Evolutionary conservation across 2,329 filamentous ascomycete genomes (phyloP), one percentile per base, ranked within the genome.

Genomic region (Pseudogymnoascus sp.): DNA sequence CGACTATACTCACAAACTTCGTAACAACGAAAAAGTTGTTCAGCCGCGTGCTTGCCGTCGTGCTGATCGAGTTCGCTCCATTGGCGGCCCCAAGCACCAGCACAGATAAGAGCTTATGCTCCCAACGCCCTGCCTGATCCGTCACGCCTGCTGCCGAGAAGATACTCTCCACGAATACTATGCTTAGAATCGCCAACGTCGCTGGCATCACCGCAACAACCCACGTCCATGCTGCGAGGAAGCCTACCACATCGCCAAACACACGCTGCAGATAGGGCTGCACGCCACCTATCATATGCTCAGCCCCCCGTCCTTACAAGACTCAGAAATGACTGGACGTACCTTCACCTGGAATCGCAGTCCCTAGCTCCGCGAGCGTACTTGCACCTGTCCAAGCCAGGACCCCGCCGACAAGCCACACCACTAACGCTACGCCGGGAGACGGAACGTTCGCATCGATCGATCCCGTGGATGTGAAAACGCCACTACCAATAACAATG

Each of bases 151-250:
- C 71, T 1, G 81, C 79, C 2, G 83, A 79, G 76, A 80, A 84
- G 27, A 85, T 79, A 65, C 79, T 85, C 69, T 84, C 79, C 62
- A 86, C 79, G 65, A 87, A 87, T 25, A 87, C 83, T 65, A 87
- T 86, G 68, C 80, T 81, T 29, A 87, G 77, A 55, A 87, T 87
- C 8, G 84, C 84, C 63, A 86, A 77, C 0, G 84, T 85, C 0
- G 84, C 83, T 0, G 85, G 85, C 79, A 86, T 87, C 25, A 86
- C 80, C 17, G 81, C 83, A 5, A 87, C 78, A 61, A 87, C 80
- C 81, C 84, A 87, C 0, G 84, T 84, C 84, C 84, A 88, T 0
- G 84, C 83, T 5, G 83, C 83, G 4, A 87, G 71, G 67, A 86
- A 87, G n/a, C 84, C 84, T 58, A 80, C 79, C 2, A 82, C 73